These are phyloP conservation scores for Lasiosphaeris hirsuta DNA, from an alignment of 495 filamentous ascomycete genomes.

Conservation along the genomic window DNA sequence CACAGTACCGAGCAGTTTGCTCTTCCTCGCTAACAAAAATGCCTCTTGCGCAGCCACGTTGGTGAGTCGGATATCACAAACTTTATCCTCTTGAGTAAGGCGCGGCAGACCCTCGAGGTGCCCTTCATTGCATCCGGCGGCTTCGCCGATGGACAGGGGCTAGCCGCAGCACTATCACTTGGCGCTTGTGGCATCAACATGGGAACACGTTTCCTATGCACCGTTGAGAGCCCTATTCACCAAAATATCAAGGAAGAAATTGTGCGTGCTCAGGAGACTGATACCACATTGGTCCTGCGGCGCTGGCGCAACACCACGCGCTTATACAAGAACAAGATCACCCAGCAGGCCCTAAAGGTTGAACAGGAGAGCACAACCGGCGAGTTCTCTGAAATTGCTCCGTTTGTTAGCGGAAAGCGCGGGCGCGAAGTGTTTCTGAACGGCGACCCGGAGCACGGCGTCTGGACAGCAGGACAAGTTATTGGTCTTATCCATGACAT, in stretches of 20 bases:
- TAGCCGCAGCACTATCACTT: constrained; percentile 86
- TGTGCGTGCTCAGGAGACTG: constrained; percentile 81
- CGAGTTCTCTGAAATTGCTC: constrained; percentile 87
- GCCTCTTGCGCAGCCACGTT: constrained; percentile 51
- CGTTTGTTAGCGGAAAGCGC: constrained; percentile 86
- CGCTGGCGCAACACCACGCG: constrained; percentile 92
- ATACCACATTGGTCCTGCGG: constrained; percentile 83
- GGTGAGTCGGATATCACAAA: constrained; percentile 97
- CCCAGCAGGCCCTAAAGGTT: constrained; percentile 72
- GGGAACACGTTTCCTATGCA: constrained; percentile 94
- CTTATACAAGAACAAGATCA: constrained; percentile 85
- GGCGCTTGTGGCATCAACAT: constrained; percentile 96
- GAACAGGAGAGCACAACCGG: constrained; percentile 82
- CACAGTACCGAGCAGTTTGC: not conserved
- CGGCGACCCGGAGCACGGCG: constrained; percentile 86
- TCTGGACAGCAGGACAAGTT: constrained; percentile 64
- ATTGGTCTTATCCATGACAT: constrained; percentile 67
- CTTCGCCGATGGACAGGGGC: constrained; percentile 90
- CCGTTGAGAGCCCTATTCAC: constrained; percentile 88
- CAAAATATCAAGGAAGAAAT: constrained; percentile 90
- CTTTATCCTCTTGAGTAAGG: constrained; percentile 85
- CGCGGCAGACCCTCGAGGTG: constrained; percentile 76
- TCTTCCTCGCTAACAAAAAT: not conserved
- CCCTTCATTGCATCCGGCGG: constrained; percentile 96
- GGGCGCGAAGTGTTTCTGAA: constrained; percentile 89